Evolutionary conservation across 2,329 filamentous ascomycete species (phyloP).

Genomic region (Berkeleyomyces rouxiae): DNA sequence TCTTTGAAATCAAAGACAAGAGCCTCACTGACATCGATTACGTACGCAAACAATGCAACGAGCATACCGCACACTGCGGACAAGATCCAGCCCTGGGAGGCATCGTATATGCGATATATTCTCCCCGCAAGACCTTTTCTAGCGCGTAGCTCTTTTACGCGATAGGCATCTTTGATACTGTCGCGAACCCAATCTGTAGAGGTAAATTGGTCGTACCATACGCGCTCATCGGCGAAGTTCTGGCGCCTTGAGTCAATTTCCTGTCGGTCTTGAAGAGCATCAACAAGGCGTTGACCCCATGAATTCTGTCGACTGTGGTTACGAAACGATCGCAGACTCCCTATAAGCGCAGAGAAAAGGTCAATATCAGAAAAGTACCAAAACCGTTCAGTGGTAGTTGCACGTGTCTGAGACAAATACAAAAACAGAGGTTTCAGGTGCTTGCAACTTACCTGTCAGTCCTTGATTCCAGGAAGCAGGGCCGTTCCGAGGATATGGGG

Average conservation of each 20-base stretch:
- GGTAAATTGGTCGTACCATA: conserved; percentile 98
- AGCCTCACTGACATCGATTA: conserved; percentile 73
- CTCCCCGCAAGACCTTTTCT: conserved; percentile 76
- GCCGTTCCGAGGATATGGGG: conserved; percentile 8
- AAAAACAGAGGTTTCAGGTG: not conserved
- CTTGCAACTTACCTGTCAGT: conserved; percentile 24
- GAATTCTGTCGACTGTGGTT: conserved; percentile 43
- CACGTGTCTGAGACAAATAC: not conserved
- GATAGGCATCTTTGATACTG: conserved; percentile 83
- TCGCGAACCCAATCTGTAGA: conserved; percentile 98
- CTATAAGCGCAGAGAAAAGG: not conserved
- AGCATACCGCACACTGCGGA: conserved; percentile 79
- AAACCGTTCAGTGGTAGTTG: not conserved
- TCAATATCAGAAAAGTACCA: not conserved
- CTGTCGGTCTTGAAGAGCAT: conserved; percentile 38
- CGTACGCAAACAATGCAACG: conserved; percentile 72
- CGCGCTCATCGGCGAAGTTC: conserved; percentile 62
- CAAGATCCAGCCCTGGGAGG: conserved; percentile 83
- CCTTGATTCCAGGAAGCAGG: conserved; percentile 26
- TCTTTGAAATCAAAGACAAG: conserved; percentile 81
- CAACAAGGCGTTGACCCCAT: conserved; percentile 43
- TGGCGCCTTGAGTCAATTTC: conserved; percentile 48
- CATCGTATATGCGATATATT: conserved; percentile 60
- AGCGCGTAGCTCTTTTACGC: conserved; percentile 65
- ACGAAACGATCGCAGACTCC: conserved; percentile 23